A percentile compares a stretch with the other conserved stretches of the same genome.
Conservation (phyloP, 2,329 filamentous ascomycete species). For the Colletotrichum spaethianum region DNA sequence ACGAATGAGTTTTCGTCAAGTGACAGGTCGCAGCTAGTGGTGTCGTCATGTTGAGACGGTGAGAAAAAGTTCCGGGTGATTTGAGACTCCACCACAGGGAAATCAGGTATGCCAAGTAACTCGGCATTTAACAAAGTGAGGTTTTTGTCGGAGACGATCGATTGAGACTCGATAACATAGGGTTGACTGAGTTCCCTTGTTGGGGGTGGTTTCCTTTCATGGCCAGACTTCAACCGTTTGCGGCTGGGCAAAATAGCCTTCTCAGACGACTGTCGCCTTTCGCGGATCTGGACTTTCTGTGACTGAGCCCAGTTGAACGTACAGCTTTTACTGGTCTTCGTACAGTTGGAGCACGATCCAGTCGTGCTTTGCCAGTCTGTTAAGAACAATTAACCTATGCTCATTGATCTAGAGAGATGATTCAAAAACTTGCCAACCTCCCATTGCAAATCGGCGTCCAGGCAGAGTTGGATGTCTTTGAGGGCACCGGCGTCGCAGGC, state of each 20-base stretch:
- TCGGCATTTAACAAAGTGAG: not conserved
- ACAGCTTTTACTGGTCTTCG: slow-evolving; percentile 49
- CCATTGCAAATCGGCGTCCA: slow-evolving; percentile 25
- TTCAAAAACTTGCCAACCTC: slow-evolving; percentile 22
- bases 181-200: not conserved
- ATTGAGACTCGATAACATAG: not conserved
- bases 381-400: not conserved
- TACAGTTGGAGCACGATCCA: slow-evolving; percentile 48
- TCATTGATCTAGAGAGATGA: not conserved
- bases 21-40: not conserved
- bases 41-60: not conserved
- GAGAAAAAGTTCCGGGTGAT: not conserved
- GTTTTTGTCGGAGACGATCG: not conserved
- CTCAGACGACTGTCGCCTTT: slow-evolving; percentile 12
- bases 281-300: slow-evolving; percentile 31
- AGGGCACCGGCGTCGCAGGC: slow-evolving; percentile 44
- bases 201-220: not conserved
- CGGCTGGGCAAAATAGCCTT: not conserved
- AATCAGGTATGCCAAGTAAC: not conserved
- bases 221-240: slow-evolving; percentile 20
- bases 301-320: slow-evolving; percentile 47
- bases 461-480: slow-evolving; percentile 19
- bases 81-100: not conserved
- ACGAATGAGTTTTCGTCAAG: not conserved
- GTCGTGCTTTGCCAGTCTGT: slow-evolving; percentile 27